Evolutionary conservation across 768 basidiomycete species (phyloP), one percentile per base, ranked within the genome.

Genomic region (Podaxis sp.): DNA sequence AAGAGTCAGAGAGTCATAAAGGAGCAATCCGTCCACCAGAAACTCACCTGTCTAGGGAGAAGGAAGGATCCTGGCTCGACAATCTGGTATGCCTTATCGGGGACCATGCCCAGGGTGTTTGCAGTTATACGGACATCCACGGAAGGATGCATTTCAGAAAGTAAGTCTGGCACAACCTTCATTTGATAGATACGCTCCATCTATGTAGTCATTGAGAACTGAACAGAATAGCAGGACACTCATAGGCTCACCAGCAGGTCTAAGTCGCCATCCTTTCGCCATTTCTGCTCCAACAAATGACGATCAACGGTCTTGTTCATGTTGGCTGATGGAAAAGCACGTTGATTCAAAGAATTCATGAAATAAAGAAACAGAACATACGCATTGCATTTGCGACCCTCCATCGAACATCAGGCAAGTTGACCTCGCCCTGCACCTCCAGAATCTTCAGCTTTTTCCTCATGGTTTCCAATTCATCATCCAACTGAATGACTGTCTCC

Each of bases 111-210:
- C 61, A 59, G 18, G 67, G 66, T 71, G 16, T 67, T 72, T 2
- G 75, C 84, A 21, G 81, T 79, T 54, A 95, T 72, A 25, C 83
- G 86, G 11, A 98, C 75, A 68, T 96, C 92, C 38, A 93, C 67
- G 16, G 84, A 82, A 0, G 93, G 93, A 54, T 81, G 83, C 6
- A 96, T 69, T 38, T 76, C 76, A 0, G 91, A 85, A 16, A 98
- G 71, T 10, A 95, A 75, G 68, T 99, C 96, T 0, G 96, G 95
- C 1, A 97, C 79, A 60, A 98, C 87, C 53, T 87, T 76, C 93
- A 97, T 93, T 74, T 95, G 91, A 66, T 93, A 81, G 48, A 98
- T 69, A 69, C 95, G 89, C 69, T 97, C 91, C 93, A 97, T 97
- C 90, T 95, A 68, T 5, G 32, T 36, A 62, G 27, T 10, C 16